These are phyloP conservation scores for Fermentozyma sake DNA, from an alignment of 1,139 yeast genomes.

Conservation along the genomic window DNA sequence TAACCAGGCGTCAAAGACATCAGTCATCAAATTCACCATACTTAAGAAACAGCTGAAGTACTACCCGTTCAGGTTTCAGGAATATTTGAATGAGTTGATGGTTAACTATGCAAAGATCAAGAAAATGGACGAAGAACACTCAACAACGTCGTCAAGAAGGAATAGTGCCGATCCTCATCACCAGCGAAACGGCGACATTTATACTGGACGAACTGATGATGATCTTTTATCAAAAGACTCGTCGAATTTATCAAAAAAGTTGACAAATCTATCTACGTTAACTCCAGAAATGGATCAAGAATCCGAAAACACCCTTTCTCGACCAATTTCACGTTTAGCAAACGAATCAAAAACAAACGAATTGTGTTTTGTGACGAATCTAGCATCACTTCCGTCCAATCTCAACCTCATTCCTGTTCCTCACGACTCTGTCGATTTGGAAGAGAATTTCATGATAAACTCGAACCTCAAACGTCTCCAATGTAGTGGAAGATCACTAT, in stretches of 20 bases:
- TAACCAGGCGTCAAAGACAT: conserved; percentile 56
- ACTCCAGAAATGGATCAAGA: too few species aligned
- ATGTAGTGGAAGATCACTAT: conserved; percentile 82
- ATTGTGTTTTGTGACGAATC: conserved; percentile 71
- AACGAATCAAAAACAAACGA: conserved; percentile 43
- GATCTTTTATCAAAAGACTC: conserved; percentile 1
- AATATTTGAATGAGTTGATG: conserved; percentile 62
- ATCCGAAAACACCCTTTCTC: too few species aligned
- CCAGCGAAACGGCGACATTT: not conserved
- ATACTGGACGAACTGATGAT: not conserved
- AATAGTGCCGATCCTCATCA: conserved; percentile 5
- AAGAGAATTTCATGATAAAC: conserved; percentile 62
- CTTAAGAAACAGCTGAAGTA: conserved; percentile 49
- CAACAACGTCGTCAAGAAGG: conserved; percentile 6
- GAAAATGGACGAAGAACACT: conserved; percentile 22
- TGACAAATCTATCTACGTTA: too few species aligned
- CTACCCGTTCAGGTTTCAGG: conserved; percentile 59
- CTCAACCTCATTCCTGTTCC: conserved; percentile 68
- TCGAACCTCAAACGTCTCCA: conserved; percentile 71
- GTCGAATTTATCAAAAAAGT: conserved; percentile 19
- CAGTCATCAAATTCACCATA: conserved; percentile 56
- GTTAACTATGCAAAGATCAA: conserved; percentile 51
- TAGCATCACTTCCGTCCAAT: conserved; percentile 75
- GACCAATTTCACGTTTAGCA: too few species aligned
- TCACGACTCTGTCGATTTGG: conserved; percentile 45